Base-by-base conservation (phyloP, 1,284 basidiomycete genomes). In the Heterobasidion occidentale region DNA sequence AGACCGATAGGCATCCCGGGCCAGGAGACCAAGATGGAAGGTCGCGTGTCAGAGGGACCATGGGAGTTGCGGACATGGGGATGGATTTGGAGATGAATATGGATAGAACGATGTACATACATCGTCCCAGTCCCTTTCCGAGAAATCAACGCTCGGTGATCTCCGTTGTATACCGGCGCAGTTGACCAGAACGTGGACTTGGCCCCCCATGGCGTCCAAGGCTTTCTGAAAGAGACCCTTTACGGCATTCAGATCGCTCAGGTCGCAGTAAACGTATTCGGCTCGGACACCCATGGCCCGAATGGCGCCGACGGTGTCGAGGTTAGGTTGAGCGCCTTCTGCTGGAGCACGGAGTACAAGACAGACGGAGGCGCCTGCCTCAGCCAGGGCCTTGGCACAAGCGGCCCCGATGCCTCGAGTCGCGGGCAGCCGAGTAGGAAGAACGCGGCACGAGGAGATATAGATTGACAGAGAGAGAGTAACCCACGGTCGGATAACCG, bases 111-210 rank as follows among this genome's bases (percentile, higher is more conserved):
- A 27, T 27, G 27, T 27, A 73, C 83, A 66, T 69, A 92, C 92
- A 72, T 94, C 90, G 67, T 95, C 86, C 93, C 93, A 97, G 69
- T 95, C 90, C 51, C 76, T 70, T 69, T 96, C 93, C 44, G 83
- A 76, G 70, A 98, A 98, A 64, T 84, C 79, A 63, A 92, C 82
- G 46, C 86, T 85, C 57, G 90, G 89, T 56, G 88, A 84, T 70
- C 93, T 78, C 65, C 92, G 80, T 71, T 97, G 94, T 64, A 98
- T 97, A 51, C 94, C 95, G 56, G 91, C 95, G 69, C 94, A 97
- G 72, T 98, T 96, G 69, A 98, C 83, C 51, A 98, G 81, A 62
- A 97, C 79, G 69, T 97, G 86, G 61, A 98, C 86, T 56, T 82
- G 74, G 51, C 79, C 81, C 47, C 75, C 79, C 75, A 87, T 81